Evolutionary conservation across 441 rosid species (phyloP).

Genomic region (Populus hybrid): DNA sequence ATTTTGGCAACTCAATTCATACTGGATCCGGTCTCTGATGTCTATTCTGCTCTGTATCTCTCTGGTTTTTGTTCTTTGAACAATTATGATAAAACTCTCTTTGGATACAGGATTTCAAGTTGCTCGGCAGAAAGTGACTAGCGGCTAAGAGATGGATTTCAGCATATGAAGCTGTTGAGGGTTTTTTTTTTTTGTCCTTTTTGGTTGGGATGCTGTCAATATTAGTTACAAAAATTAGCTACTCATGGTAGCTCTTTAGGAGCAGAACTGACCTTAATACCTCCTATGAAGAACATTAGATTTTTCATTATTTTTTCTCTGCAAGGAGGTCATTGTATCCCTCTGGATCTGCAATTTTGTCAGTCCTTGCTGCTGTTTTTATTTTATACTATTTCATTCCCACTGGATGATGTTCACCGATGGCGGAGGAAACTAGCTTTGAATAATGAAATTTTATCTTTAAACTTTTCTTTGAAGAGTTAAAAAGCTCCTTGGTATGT

Average conservation of each 20-base stretch:
- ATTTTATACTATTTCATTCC: background rate
- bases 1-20: background rate
- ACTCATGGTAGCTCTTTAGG: constrained; percentile 10
- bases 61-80: background rate
- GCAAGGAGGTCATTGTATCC: constrained; percentile 5
- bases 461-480: background rate
- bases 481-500: background rate
- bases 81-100: background rate
- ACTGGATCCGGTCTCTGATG: background rate
- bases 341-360: background rate
- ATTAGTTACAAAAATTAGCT: constrained; percentile 5
- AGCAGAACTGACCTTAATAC: constrained; percentile 26
- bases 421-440: background rate
- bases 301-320: constrained; percentile 2
- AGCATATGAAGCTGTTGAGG: background rate
- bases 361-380: background rate
- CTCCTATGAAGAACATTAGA: constrained; percentile 8
- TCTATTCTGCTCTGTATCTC: background rate
- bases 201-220: constrained; percentile 15
- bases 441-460: background rate
- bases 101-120: constrained; percentile 22
- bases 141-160: constrained; percentile 10
- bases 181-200: background rate
- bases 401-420: background rate
- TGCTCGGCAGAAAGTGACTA: background rate